Base-by-base conservation (phyloP, 1,284 basidiomycete genomes). In the Schizophyllum commune region DNA sequence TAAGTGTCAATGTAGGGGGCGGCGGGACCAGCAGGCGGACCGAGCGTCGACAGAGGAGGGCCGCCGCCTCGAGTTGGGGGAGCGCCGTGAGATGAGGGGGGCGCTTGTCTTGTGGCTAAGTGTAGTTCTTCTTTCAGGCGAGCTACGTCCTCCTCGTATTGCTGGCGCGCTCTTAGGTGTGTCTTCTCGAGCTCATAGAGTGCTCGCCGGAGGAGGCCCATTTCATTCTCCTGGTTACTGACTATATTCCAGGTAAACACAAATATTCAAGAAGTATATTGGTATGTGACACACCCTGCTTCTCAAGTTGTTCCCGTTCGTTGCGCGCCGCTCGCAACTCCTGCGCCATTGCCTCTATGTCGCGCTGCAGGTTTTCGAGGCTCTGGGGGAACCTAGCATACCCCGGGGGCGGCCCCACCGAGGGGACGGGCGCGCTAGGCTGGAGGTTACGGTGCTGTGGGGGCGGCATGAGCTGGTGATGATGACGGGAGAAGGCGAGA, bases 71-170 rank as follows among this genome's bases (percentile, higher is more conserved):
- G 51, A 13, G 52, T 55, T 17, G 64, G 57, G 34, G 64, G 60
- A 4, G 62, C 60, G 22, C 60, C 59, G 22, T n/a, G 17, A 20
- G 52, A 17, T 27, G 52, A 27, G 27, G 20, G 68, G 54, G 73
- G 73, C 0, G 72, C 71, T 60, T 67, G 67, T 58, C 68, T 58
- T 52, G 61, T 32, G 72, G 70, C 58, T 69, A 47, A 2, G 60
- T 88, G 84, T 53, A 92, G 76, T 66, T 91, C 87, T 13, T 79
- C 73, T 27, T 86, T 82, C 13, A 93, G 78, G 34, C 87, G 79
- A 11, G 79, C 75, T 60, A 80, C 66, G 61, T 80, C 79, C 9
- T 79, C 77, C 61, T 80, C 79, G 64, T 76, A 80, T 59, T 74
- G 74, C 55, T 73, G 72, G 51, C 77, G 73, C 20, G 79, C 72